A percentile compares a stretch with the other conserved stretches of the same genome.
Conservation (phyloP, 768 basidiomycete genomes). For the Scleroderma bovista region DNA sequence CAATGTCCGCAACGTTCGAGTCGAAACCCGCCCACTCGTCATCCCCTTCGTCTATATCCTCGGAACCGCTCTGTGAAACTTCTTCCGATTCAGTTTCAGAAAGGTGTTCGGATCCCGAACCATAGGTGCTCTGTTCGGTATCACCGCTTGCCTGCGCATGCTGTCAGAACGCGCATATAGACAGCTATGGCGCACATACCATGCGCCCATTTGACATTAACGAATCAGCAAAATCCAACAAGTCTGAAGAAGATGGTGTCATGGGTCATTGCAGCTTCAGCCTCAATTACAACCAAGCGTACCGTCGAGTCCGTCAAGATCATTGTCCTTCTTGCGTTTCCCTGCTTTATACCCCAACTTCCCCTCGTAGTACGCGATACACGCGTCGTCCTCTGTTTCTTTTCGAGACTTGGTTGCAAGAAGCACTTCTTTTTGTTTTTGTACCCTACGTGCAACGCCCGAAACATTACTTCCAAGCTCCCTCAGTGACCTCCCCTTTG, state of each 20-base stretch:
- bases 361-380: slow-evolving; percentile 79
- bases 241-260: slow-evolving; percentile 33
- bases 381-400: slow-evolving; percentile 73
- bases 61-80: slow-evolving; percentile 18
- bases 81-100: not conserved
- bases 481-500: slow-evolving; percentile 15
- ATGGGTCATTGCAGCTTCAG: not conserved
- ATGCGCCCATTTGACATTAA: slow-evolving; percentile 6
- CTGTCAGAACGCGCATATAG: not conserved
- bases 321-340: slow-evolving; percentile 42
- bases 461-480: slow-evolving; percentile 17
- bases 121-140: not conserved
- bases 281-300: slow-evolving; percentile 13
- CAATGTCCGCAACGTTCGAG: slow-evolving; percentile 1
- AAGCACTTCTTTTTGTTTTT: not conserved
- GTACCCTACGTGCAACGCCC: slow-evolving; percentile 24
- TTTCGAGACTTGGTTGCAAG: slow-evolving; percentile 28
- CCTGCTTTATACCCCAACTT: slow-evolving; percentile 57
- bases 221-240: slow-evolving; percentile 45
- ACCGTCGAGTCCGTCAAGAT: slow-evolving; percentile 87
- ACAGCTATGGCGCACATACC: not conserved
- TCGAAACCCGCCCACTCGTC: slow-evolving; percentile 39
- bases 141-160: not conserved
- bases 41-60: slow-evolving; percentile 17
- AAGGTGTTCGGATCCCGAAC: too few relatives aligned